A percentile compares a stretch with the other conserved stretches of the same genome.
Evolutionary conservation across 306 rosid species (phyloP).

Genomic region (Abrus pulchellus): DNA sequence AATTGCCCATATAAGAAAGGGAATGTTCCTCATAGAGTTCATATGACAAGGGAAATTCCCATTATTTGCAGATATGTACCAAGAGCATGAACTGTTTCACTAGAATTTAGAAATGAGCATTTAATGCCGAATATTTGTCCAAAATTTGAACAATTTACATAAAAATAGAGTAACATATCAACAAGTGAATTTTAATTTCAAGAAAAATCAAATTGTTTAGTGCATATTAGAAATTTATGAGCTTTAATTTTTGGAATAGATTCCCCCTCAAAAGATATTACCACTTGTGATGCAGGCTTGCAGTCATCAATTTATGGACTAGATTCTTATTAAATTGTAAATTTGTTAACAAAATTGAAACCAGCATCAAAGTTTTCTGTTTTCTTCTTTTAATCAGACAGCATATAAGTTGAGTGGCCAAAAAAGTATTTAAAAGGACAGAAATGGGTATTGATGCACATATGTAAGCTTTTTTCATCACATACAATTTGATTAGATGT

Average conservation of each 20-base stretch:
- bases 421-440: background rate
- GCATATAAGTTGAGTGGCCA: slow-evolving; percentile 12
- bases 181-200: too few species aligned
- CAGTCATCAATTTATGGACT: slow-evolving; percentile 9
- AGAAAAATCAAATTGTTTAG: too few species aligned
- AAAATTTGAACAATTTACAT: background rate
- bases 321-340: background rate
- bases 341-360: slow-evolving; percentile 21
- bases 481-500: slow-evolving; percentile 4
- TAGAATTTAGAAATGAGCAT: background rate
- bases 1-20: background rate
- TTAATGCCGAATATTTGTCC: background rate
- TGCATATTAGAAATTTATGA: too few species aligned
- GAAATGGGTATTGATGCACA: background rate
- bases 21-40: slow-evolving; percentile 3
- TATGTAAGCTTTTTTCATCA: background rate
- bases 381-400: too few species aligned
- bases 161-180: too few species aligned
- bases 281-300: slow-evolving; percentile 3
- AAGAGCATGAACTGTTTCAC: background rate
- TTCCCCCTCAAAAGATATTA: too few species aligned
- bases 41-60: background rate
- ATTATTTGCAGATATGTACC: background rate
- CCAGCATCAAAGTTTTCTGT: background rate
- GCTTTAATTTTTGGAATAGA: too few species aligned